These are phyloP conservation scores for Corniculantispora saksenae DNA, from an alignment of 2,329 filamentous ascomycete species.

Conservation along the genomic window DNA sequence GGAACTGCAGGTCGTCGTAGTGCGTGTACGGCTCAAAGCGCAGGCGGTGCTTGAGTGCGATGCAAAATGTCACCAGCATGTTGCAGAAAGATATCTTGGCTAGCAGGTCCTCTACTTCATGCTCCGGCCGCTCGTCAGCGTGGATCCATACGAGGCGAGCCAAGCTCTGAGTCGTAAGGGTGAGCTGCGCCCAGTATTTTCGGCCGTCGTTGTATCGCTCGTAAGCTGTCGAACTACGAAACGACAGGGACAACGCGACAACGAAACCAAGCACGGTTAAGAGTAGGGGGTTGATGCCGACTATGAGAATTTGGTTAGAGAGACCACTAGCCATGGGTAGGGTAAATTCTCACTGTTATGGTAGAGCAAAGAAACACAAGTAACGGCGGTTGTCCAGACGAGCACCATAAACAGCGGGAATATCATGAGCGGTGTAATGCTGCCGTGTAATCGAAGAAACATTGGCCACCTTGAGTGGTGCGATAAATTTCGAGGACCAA, in stretches of 20 bases:
- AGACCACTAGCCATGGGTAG: too few relatives aligned
- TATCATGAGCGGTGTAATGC: constrained; percentile 73
- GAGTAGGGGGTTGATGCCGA: constrained; percentile 36
- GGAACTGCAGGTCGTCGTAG: constrained; percentile 71
- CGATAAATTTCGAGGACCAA: constrained; percentile 67
- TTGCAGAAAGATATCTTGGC: constrained; percentile 76
- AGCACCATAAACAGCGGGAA: constrained; percentile 65
- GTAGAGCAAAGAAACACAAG: too few relatives aligned
- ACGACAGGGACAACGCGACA: constrained; percentile 75
- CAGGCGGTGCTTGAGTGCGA: constrained; percentile 77
- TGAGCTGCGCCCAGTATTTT: constrained; percentile 62
- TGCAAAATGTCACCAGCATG: constrained; percentile 74
- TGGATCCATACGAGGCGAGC: constrained; percentile 85
- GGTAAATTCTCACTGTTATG: too few relatives aligned
- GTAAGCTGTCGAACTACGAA: constrained; percentile 76
- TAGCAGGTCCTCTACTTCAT: constrained; percentile 61
- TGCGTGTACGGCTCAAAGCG: constrained; percentile 80
- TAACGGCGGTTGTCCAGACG: constrained; percentile 67
- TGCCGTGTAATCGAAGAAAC: constrained; percentile 75
- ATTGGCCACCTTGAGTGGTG: constrained; percentile 77
- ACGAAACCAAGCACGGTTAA: constrained; percentile 81
- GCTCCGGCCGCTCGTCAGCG: constrained; percentile 54
- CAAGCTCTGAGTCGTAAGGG: constrained; percentile 64
- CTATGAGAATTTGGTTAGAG: constrained; percentile 43
- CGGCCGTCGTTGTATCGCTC: constrained; percentile 69